Evolutionary conservation across 108 stramenopile species (phyloP).

Genomic region (Licmophora abbreviata): DNA sequence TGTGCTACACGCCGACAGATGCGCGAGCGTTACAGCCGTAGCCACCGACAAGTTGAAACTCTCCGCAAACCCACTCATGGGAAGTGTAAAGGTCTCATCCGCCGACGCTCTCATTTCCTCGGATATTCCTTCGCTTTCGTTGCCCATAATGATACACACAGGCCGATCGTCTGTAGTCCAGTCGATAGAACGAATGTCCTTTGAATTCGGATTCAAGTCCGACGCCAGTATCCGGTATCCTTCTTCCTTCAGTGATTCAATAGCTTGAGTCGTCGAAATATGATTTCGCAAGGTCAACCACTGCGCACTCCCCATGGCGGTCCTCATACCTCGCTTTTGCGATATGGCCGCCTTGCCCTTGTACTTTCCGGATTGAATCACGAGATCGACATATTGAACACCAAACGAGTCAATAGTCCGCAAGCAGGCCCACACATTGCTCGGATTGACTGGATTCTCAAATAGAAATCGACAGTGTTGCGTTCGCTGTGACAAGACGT

Average conservation of each 20-base stretch:
- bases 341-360: slow-evolving; percentile 55
- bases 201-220: slow-evolving; percentile 60
- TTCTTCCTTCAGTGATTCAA: slow-evolving; percentile 31
- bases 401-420: slow-evolving; percentile 87
- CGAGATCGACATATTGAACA: slow-evolving; percentile 70
- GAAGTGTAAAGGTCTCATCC: slow-evolving; percentile 73
- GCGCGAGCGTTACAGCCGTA: slow-evolving; percentile 72
- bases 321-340: slow-evolving; percentile 70
- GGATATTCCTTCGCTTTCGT: slow-evolving; percentile 81
- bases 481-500: slow-evolving; percentile 50
- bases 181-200: slow-evolving; percentile 61
- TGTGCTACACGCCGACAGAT: slow-evolving; percentile 51
- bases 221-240: slow-evolving; percentile 59
- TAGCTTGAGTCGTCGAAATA: slow-evolving; percentile 13
- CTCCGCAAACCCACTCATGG: slow-evolving; percentile 89
- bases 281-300: slow-evolving; percentile 51
- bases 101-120: slow-evolving; percentile 45
- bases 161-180: slow-evolving; percentile 47
- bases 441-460: slow-evolving; percentile 91
- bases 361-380: slow-evolving; percentile 51
- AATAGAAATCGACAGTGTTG: slow-evolving; percentile 64
- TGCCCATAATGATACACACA: slow-evolving; percentile 89
- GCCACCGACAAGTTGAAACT: slow-evolving; percentile 85
- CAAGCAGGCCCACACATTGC: slow-evolving; percentile 92
- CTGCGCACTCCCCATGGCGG: slow-evolving; percentile 68